A percentile compares a stretch with the other conserved stretches of the same genome.
phyloP scores from a whole-genome alignment of 2,329 filamentous ascomycete species.

The Periconia sp. region DNA sequence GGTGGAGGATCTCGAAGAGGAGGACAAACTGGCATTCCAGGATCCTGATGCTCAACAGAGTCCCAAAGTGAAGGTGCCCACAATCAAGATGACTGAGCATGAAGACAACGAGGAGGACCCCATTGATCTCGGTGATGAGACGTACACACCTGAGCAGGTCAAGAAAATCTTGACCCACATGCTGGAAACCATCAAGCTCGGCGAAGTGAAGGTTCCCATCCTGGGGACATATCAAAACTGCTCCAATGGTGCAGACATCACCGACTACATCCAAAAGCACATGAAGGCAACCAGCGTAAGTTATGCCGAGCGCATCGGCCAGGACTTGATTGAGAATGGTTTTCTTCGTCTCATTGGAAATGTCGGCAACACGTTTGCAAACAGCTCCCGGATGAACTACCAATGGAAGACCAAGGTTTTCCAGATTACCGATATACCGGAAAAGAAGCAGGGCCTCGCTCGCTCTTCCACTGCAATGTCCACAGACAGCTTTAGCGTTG shows the following conservation, averaged over 20 bases:
- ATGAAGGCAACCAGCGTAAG: constrained; percentile 82
- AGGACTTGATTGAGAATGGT: constrained; percentile 84
- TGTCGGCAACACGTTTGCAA: constrained; percentile 92
- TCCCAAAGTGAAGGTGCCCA: constrained; percentile 66
- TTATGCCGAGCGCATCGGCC: constrained; percentile 91
- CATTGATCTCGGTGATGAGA: constrained; percentile 87
- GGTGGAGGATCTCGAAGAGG: constrained; percentile 94
- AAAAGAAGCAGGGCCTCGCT: constrained; percentile 75
- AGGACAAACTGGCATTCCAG: constrained; percentile 97
- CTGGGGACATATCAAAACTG: constrained; percentile 94
- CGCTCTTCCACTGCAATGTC: constrained; percentile 72
- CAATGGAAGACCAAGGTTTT: constrained; percentile 96
- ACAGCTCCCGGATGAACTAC: constrained; percentile 96
- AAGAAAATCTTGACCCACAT: constrained; percentile 89
- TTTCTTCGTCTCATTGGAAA: constrained; percentile 90
- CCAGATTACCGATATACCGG: constrained; percentile 80
- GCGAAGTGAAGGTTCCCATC: constrained; percentile 93
- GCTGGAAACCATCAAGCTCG: constrained; percentile 81
- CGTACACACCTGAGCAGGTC: constrained; percentile 80
- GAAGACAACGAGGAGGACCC: constrained; percentile 73
- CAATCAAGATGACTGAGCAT: constrained; percentile 81
- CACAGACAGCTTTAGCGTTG: constrained; percentile 55
- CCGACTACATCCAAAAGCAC: constrained; percentile 89
- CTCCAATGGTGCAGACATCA: constrained; percentile 87
- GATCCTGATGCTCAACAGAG: constrained; percentile 63